Evolutionary conservation across 352 stramenopile species (phyloP), one percentile per base, ranked within the genome.

Genomic region (Peronosclerospora sorghi): DNA sequence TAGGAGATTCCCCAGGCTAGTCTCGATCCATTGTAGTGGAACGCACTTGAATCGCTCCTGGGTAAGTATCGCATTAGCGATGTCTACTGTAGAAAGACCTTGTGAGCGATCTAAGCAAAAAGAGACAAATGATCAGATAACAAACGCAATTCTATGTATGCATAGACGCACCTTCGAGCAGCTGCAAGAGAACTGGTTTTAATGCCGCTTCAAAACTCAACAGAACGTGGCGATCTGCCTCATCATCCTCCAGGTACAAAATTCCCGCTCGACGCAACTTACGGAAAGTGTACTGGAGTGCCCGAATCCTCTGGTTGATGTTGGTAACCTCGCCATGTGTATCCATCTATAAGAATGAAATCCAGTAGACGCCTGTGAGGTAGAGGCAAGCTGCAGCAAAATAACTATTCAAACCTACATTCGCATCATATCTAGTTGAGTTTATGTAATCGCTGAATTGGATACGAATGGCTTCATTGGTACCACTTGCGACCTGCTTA

Each of bases 191-290:
- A 18, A 59, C 59, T 20, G 75, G 72, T 10, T 54, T 62, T 13
- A 87, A 52, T 4, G 41, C 51, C 13, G 58, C 53, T 27, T 74
- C 54, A 35, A 69, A 77, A 18, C 46, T 84, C 19, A 84, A 48
- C 18, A 88, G 39, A n/a, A 74, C 36, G 47, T 88, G 65, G 5
- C 51, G 45, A 54, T 88, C 75, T 0, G 54, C 42, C 20, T 60
- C 55, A 15, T 60, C 41, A 32, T 88, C 61, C 57, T 83, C 64
- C 21, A 88, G 55, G 29, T 67, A 77, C 17, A 88, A 43, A 9
- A 88, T 46, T 0, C 75, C 75, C 13, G 53, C 40, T 10, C 32
- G 62, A 27, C 66, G 56, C 32, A 88, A 34, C 17, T 35, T 61
- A 13, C 52, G 49, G 23, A 86, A 88, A 4, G 47, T 48, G 26